These are phyloP conservation scores for Puccinia polysora DNA, from an alignment of 1,284 basidiomycete species.

Conservation along the genomic window DNA sequence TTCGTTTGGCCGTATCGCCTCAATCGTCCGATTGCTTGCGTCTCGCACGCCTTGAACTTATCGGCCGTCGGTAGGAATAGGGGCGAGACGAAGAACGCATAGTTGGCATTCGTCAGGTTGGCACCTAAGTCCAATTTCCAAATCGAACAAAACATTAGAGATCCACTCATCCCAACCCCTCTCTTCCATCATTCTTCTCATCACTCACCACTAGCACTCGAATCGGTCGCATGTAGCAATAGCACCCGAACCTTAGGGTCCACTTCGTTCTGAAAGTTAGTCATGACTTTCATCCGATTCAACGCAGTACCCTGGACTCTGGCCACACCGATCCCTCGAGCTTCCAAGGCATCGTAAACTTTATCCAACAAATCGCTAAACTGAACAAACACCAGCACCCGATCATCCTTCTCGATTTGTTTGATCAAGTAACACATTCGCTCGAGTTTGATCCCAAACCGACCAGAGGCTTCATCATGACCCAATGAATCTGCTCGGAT, in stretches of 20 bases:
- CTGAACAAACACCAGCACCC: conserved; percentile 85
- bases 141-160: too few relatives aligned
- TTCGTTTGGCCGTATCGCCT: conserved; percentile 78
- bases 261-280: conserved; percentile 38
- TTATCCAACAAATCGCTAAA: conserved; percentile 88
- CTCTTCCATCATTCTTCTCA: too few relatives aligned
- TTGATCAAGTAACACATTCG: conserved; percentile 75
- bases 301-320: conserved; percentile 75
- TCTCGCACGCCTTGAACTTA: conserved; percentile 78
- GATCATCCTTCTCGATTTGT: conserved; percentile 69
- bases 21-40: conserved; percentile 82
- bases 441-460: conserved; percentile 82
- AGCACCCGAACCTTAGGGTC: conserved; percentile 62
- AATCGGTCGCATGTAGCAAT: conserved; percentile 84
- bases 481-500: conserved; percentile 76
- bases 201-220: conserved; percentile 77
- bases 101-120: conserved; percentile 86
- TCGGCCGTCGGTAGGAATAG: conserved; percentile 69
- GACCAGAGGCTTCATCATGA: conserved; percentile 73
- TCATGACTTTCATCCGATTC: conserved; percentile 57
- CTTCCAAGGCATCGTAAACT: conserved; percentile 72
- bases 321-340: conserved; percentile 69
- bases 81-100: conserved; percentile 89
- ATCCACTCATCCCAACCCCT: too few relatives aligned
- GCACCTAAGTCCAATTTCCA: too few relatives aligned